phyloP scores from a whole-genome alignment of 768 basidiomycete species.

The Rhodotorula taiwanensis region DNA sequence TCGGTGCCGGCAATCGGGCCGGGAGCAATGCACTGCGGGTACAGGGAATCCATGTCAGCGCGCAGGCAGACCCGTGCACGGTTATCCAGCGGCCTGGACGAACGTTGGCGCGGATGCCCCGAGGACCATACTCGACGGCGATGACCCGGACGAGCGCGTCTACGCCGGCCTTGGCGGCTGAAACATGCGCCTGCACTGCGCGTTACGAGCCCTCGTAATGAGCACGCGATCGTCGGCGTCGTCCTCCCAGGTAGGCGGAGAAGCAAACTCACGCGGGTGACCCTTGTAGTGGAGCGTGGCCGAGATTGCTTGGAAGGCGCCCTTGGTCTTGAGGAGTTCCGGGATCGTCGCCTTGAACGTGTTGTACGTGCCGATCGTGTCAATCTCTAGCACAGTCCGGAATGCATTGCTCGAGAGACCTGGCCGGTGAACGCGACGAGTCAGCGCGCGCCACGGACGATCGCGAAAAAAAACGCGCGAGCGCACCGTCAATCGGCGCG shows the following conservation, averaged over 20 bases:
- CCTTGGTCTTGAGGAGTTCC: conserved; percentile 62
- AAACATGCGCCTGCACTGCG: conserved; percentile 73
- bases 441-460: neutral
- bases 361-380: conserved; percentile 82
- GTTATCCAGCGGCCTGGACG: too few species aligned
- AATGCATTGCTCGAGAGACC: conserved; percentile 79
- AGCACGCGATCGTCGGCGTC: too few species aligned
- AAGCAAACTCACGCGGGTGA: conserved; percentile 51
- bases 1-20: conserved; percentile 77
- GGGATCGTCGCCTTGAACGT: conserved; percentile 86
- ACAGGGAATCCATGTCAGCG: neutral
- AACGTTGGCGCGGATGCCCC: conserved; percentile 76
- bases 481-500: conserved; percentile 58
- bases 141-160: conserved; percentile 80
- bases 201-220: too few species aligned
- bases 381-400: conserved; percentile 86
- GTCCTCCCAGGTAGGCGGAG: too few species aligned
- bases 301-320: conserved; percentile 71
- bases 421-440: too few species aligned
- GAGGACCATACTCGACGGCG: conserved; percentile 88
- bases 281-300: conserved; percentile 75
- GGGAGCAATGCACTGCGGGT: conserved; percentile 61
- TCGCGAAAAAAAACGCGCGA: neutral
- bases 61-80: too few species aligned
- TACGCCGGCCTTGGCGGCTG: conserved; percentile 88